These are phyloP conservation scores for Auricularia heimuer DNA, from an alignment of 768 basidiomycete species.

Conservation along the genomic window DNA sequence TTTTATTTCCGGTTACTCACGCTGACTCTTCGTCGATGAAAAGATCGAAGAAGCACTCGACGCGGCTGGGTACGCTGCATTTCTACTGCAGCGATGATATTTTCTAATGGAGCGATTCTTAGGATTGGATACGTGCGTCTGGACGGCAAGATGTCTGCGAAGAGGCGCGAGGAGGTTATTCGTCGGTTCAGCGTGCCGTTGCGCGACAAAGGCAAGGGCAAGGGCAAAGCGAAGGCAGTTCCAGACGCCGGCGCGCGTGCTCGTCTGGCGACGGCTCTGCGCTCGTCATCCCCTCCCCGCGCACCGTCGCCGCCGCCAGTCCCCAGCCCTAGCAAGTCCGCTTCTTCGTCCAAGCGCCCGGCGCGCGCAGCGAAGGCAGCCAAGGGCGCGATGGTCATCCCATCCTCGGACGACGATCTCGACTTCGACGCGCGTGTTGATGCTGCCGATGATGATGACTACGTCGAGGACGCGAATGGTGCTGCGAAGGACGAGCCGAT, in stretches of 20 bases:
- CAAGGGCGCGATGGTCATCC: not conserved
- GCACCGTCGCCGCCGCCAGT: not conserved
- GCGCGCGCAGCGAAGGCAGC: not conserved
- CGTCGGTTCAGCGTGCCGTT: conserved; percentile 63
- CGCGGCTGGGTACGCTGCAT: conserved; percentile 41
- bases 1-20: not conserved
- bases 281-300: too few species aligned
- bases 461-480: conserved; percentile 6
- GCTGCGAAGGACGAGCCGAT: not conserved
- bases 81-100: not conserved
- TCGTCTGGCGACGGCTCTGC: too few species aligned
- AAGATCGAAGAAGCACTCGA: conserved; percentile 65
- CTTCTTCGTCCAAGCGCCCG: not conserved
- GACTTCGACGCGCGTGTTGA: conserved; percentile 1
- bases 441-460: conserved; percentile 16
- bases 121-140: conserved; percentile 74
- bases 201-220: not conserved
- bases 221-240: conserved; percentile 19
- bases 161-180: conserved; percentile 66
- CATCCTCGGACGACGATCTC: not conserved
- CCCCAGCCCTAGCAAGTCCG: too few species aligned
- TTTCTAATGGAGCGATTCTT: not conserved
- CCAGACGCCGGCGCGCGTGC: too few species aligned
- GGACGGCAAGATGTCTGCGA: conserved; percentile 80
- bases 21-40: too few species aligned